Percentiles rank a stretch among this genome's conserved stretches.
These are phyloP conservation scores for Cyathus striatus DNA, from an alignment of 768 basidiomycete species.

Conservation along the genomic window DNA sequence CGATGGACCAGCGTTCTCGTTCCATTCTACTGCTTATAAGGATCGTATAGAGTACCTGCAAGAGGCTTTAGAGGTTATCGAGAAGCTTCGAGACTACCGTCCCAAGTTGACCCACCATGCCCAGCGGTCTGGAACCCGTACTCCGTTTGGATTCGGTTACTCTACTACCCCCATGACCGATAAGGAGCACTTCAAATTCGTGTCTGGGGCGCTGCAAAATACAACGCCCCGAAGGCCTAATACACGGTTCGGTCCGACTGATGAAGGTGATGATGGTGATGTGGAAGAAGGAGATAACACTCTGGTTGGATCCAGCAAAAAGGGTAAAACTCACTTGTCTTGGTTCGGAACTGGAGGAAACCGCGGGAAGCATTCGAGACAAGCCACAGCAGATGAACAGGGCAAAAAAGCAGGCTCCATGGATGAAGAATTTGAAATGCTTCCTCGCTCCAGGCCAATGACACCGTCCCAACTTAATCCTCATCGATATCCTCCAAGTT, in stretches of 20 bases:
- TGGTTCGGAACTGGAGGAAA: constrained; percentile 7
- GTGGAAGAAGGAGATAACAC: constrained; percentile 10
- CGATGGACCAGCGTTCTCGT: constrained; percentile 59
- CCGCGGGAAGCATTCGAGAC: constrained; percentile 1
- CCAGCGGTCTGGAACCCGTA: constrained; percentile 32
- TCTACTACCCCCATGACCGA: constrained; percentile 31
- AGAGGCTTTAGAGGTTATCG: constrained; percentile 52
- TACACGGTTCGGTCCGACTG: constrained; percentile 9
- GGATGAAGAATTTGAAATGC: constrained; percentile 13
- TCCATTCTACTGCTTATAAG: constrained; percentile 73
- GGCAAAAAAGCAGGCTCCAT: constrained; percentile 3
- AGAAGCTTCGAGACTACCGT: constrained; percentile 61
- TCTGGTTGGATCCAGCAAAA: constrained; percentile 7
- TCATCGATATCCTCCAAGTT: constrained; percentile 37
- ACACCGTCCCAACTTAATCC: constrained; percentile 16
- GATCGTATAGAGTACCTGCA: constrained; percentile 63
- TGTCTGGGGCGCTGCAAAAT: constrained; percentile 23
- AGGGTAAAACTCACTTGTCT: constrained; percentile 11
- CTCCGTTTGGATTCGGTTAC: constrained; percentile 32
- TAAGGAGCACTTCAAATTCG: constrained; percentile 36
- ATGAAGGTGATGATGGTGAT: constrained; percentile 13
- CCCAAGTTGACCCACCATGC: constrained; percentile 33
- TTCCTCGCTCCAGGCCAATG: constrained; percentile 9
- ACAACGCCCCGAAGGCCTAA: constrained; percentile 11
- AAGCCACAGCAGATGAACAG: constrained; percentile 12